These are phyloP conservation scores for Ascochyta viciae-villosae DNA, from an alignment of 2,329 filamentous ascomycete species.

Conservation along the genomic window DNA sequence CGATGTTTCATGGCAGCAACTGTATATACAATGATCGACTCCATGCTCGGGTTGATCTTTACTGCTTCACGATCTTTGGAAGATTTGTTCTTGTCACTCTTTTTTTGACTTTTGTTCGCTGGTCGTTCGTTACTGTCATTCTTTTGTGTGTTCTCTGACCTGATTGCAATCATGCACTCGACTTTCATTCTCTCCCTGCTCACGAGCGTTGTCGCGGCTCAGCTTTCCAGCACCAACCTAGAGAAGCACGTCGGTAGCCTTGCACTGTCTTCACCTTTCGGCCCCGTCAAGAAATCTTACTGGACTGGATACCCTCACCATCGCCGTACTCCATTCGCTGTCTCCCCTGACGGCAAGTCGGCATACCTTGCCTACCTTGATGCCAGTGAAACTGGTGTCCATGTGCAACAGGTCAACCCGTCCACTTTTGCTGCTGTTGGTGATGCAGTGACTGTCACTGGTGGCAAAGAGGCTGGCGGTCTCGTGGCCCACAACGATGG, in stretches of 20 bases:
- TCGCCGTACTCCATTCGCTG: slow-evolving; percentile 67
- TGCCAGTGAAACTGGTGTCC: slow-evolving; percentile 61
- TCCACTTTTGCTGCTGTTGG: slow-evolving; percentile 63
- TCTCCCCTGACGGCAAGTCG: slow-evolving; percentile 64
- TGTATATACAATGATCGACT: slow-evolving; percentile 28
- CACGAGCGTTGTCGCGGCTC: slow-evolving; percentile 43
- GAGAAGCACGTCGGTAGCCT: slow-evolving; percentile 54
- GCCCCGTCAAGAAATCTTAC: slow-evolving; percentile 66
- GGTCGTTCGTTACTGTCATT: slow-evolving; percentile 44
- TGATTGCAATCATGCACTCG: slow-evolving; percentile 38
- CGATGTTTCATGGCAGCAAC: slow-evolving; percentile 29
- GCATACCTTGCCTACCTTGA: slow-evolving; percentile 69
- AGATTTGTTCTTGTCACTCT: slow-evolving; percentile 31
- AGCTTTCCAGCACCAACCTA: slow-evolving; percentile 52
- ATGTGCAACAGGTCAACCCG: slow-evolving; percentile 64
- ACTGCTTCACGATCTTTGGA: slow-evolving; percentile 33
- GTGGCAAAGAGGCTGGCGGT: slow-evolving; percentile 64
- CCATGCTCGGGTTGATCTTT: slow-evolving; percentile 14
- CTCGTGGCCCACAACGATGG: slow-evolving; percentile 69
- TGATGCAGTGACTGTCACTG: slow-evolving; percentile 58
- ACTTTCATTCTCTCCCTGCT: slow-evolving; percentile 44
- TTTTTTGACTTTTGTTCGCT: slow-evolving; percentile 35
- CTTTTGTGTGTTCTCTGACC: slow-evolving; percentile 30
- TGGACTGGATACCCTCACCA: slow-evolving; percentile 69
- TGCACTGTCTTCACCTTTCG: slow-evolving; percentile 60